These are phyloP conservation scores for Puccinia brachypodii DNA, from an alignment of 1,284 basidiomycete species.

Conservation along the genomic window DNA sequence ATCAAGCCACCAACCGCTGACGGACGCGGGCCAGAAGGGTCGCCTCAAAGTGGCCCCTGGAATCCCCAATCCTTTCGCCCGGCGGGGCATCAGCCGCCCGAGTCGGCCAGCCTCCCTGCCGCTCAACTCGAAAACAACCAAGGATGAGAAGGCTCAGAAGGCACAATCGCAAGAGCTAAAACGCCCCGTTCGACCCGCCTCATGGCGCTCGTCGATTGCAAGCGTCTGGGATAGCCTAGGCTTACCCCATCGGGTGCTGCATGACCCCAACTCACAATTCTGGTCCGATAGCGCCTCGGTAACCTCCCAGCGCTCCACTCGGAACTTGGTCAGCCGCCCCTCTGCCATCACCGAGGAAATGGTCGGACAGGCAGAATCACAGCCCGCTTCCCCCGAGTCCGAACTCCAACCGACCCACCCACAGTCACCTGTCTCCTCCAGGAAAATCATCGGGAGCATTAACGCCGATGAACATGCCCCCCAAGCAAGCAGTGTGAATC, in stretches of 20 bases:
- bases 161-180: not conserved
- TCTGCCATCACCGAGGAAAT: slow-evolving; percentile 4
- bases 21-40: not conserved
- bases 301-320: not conserved
- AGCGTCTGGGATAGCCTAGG: slow-evolving; percentile 35
- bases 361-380: not conserved
- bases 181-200: not conserved
- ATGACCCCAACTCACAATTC: slow-evolving; percentile 9
- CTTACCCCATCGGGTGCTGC: slow-evolving; percentile 20
- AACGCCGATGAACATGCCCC: not conserved
- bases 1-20: not conserved
- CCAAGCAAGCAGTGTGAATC: not conserved
- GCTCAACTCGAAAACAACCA: not conserved
- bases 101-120: not conserved
- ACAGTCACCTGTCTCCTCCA: not conserved
- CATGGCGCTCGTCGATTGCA: slow-evolving; percentile 43
- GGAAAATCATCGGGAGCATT: not conserved
- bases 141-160: not conserved
- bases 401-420: not conserved
- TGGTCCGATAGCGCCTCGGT: not conserved
- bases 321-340: not conserved
- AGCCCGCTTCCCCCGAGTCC: not conserved
- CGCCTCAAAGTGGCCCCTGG: not conserved
- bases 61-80: not conserved
- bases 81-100: not conserved